These are phyloP conservation scores for Lachancea thermotolerans DNA, from an alignment of 805 yeast species.

Conservation along the genomic window DNA sequence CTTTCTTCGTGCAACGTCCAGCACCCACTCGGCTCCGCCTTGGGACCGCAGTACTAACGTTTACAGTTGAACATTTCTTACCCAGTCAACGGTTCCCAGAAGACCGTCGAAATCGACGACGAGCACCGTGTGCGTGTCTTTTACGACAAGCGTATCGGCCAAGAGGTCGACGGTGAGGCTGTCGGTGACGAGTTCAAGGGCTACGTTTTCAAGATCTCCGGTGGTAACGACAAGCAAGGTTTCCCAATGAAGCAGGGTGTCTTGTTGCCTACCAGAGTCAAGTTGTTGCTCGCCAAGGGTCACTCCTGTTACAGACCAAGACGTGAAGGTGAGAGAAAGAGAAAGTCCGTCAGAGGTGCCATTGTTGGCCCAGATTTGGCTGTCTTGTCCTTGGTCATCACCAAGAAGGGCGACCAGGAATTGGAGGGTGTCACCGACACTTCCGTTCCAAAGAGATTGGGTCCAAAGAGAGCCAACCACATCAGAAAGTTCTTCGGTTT, in stretches of 20 bases:
- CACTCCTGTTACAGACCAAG: constrained; percentile 99
- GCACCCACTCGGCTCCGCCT: too few relatives aligned
- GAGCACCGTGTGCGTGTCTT: constrained; percentile 97
- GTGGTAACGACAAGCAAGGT: constrained; percentile 99
- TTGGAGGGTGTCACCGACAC: constrained; percentile 93
- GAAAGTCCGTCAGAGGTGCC: constrained; percentile 99
- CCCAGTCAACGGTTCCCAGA: constrained; percentile 99
- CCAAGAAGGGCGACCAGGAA: constrained; percentile 96
- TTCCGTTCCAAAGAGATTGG: constrained; percentile 97
- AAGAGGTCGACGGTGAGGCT: constrained; percentile 98
- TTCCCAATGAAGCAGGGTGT: constrained; percentile 99
- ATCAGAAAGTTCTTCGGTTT: constrained; percentile 99
- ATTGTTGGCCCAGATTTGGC: constrained; percentile 96
- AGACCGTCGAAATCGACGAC: constrained; percentile 95
- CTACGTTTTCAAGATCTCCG: constrained; percentile 96
- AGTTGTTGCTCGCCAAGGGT: constrained; percentile 87
- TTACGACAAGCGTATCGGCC: constrained; percentile 99
- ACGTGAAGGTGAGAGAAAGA: constrained; percentile 99
- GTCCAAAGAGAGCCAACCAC: constrained; percentile 99
- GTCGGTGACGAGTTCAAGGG: constrained; percentile 99
- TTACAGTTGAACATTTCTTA: constrained; percentile 93
- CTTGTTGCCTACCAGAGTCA: constrained; percentile 99
- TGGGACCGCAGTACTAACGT: constrained; percentile 16
- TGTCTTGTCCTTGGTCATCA: constrained; percentile 85
- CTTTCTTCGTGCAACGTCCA: too few relatives aligned